Conservation (phyloP, 1,139 yeast genomes). For the Casaregolazyma suthepensis region DNA sequence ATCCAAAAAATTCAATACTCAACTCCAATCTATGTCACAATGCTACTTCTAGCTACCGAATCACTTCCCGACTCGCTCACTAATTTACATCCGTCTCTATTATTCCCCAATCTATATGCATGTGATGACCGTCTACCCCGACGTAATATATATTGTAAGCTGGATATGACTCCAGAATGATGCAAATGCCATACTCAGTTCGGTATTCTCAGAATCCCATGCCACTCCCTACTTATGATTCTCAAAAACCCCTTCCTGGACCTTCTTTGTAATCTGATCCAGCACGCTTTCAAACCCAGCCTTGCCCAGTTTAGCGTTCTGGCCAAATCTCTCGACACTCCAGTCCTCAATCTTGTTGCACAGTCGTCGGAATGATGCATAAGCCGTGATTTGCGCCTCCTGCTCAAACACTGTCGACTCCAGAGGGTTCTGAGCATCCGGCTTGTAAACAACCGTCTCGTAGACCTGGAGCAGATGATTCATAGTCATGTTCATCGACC, state of each 20-base stretch:
- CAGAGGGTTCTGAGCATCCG: slow-evolving; percentile 42
- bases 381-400: slow-evolving; percentile 84
- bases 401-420: slow-evolving; percentile 63
- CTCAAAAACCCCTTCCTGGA: slow-evolving; percentile 30
- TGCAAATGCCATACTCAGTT: neutral
- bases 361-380: slow-evolving; percentile 58
- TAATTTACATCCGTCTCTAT: neutral
- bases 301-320: slow-evolving; percentile 78
- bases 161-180: neutral
- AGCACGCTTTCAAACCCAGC: slow-evolving; percentile 80
- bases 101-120: neutral
- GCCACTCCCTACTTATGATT: slow-evolving; percentile 14
- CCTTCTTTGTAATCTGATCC: slow-evolving; percentile 43
- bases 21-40: too few relatives aligned
- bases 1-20: neutral
- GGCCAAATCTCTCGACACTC: slow-evolving; percentile 83
- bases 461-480: slow-evolving; percentile 68
- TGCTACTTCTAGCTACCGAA: too few relatives aligned
- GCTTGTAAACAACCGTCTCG: slow-evolving; percentile 76
- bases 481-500: slow-evolving; percentile 85
- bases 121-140: neutral
- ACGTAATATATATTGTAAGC: neutral
- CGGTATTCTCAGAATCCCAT: neutral
- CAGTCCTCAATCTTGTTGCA: slow-evolving; percentile 88
- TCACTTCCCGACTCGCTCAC: neutral